Evolutionary conservation across 2,329 filamentous ascomycete genomes (phyloP).

Genomic region (Apiospora koreana): DNA sequence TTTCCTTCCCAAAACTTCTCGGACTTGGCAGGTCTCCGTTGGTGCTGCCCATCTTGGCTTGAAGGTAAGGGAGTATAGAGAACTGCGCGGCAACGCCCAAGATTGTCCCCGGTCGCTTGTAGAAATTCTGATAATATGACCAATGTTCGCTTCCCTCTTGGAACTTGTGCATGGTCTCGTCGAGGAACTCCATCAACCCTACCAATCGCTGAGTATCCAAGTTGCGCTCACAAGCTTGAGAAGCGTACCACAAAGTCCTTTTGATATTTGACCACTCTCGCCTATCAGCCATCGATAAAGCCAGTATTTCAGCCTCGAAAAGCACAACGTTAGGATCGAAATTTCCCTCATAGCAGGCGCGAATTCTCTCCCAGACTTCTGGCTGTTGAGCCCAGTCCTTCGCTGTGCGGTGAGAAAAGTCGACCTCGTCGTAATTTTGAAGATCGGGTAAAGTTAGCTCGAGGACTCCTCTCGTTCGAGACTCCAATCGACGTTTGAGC

Average conservation of each 20-base stretch:
- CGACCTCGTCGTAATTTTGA: not conserved
- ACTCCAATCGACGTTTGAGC: not conserved
- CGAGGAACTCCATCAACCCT: not conserved
- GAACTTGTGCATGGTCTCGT: not conserved
- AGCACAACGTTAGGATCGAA: not conserved
- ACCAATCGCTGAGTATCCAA: not conserved
- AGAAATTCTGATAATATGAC: not conserved
- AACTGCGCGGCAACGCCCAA: not conserved
- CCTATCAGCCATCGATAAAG: too few relatives aligned
- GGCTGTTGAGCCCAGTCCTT: not conserved
- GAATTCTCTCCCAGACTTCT: not conserved
- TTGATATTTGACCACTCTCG: not conserved
- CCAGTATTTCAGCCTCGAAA: not conserved
- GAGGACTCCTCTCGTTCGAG: not conserved
- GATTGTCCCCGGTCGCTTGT: not conserved
- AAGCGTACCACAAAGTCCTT: not conserved
- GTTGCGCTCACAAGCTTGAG: not conserved
- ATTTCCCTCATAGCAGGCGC: not conserved
- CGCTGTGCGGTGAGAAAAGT: not conserved
- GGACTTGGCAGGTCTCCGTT: not conserved
- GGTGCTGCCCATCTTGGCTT: not conserved
- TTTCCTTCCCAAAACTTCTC: too few relatives aligned
- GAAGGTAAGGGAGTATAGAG: not conserved
- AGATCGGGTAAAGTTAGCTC: not conserved
- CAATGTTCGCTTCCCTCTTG: not conserved